Evolutionary conservation across 176 grass and related monocot genomes (phyloP).

Genomic region (Triticum dicoccoides): DNA sequence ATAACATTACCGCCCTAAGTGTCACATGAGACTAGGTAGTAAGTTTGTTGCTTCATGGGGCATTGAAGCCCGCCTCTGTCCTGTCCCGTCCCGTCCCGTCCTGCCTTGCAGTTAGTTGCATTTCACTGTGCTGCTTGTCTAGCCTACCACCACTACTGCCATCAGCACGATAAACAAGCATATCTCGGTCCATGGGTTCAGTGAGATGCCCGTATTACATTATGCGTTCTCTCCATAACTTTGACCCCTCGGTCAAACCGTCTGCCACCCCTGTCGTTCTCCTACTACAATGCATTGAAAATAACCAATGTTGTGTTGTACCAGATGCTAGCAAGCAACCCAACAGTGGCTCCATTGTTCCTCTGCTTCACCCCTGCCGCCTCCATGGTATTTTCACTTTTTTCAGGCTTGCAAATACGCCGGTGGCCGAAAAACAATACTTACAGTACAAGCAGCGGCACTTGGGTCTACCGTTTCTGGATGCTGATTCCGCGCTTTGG

Average conservation of each 20-base stretch:
- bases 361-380: constrained; percentile 20
- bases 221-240: constrained; percentile 7
- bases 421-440: not conserved
- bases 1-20: not conserved
- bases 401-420: not conserved
- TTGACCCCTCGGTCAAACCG: constrained; percentile 44
- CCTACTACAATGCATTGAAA: not conserved
- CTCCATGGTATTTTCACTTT: not conserved
- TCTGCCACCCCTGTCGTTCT: not conserved
- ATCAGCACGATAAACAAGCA: constrained; percentile 6
- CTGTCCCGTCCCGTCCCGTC: constrained; percentile 24
- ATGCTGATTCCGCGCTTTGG: not conserved
- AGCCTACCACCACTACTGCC: not conserved
- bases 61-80: constrained; percentile 17
- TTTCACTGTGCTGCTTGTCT: not conserved
- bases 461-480: not conserved
- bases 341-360: constrained; percentile 13
- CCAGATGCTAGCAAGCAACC: not conserved
- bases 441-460: not conserved
- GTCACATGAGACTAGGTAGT: constrained; percentile 1
- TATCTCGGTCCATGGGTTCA: constrained; percentile 33
- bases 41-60: not conserved
- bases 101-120: constrained; percentile 10
- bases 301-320: not conserved
- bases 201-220: not conserved